phyloP scores from a whole-genome alignment of 306 rosid species.

The Cucurbita pepo region DNA sequence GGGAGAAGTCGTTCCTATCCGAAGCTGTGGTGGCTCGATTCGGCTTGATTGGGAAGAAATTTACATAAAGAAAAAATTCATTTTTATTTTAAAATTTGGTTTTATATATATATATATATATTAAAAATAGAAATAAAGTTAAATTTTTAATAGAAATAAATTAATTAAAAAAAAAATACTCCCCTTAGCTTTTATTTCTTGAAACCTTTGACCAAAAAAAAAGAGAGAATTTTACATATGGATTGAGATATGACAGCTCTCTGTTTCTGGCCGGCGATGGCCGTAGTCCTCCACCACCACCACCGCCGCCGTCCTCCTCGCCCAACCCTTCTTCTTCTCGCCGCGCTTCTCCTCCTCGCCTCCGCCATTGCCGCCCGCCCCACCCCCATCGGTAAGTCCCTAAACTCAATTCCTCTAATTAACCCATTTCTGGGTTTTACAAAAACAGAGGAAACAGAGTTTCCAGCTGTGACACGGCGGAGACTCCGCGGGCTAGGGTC shows the following conservation, averaged over 20 bases:
- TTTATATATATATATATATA: no score
- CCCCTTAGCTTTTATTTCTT: not conserved
- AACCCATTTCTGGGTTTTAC: not conserved
- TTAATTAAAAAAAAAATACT: no score
- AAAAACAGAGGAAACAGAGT: constrained; percentile 4
- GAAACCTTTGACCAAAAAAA: not conserved
- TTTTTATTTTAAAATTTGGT: no score
- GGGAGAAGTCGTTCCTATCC: no score
- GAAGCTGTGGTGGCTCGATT: no score
- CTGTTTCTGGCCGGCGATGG: constrained; percentile 7
- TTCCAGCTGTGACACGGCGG: constrained; percentile 15
- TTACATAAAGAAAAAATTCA: no score
- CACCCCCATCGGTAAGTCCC: not conserved
- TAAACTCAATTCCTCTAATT: not conserved
- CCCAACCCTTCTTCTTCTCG: not conserved
- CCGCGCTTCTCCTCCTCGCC: not conserved
- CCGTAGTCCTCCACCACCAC: not conserved
- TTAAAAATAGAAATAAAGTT: no score
- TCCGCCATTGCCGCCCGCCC: not conserved
- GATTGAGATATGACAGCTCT: constrained; percentile 4
- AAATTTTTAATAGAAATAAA: no score
- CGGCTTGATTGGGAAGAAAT: no score
- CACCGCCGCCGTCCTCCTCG: not conserved
- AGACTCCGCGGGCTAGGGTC: constrained; percentile 51
- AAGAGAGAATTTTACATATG: not conserved